Percentiles rank a stretch among this genome's conserved stretches.
Evolutionary conservation across 2,329 filamentous ascomycete species (phyloP).

Genomic region (Sporothrix dimorphospora): DNA sequence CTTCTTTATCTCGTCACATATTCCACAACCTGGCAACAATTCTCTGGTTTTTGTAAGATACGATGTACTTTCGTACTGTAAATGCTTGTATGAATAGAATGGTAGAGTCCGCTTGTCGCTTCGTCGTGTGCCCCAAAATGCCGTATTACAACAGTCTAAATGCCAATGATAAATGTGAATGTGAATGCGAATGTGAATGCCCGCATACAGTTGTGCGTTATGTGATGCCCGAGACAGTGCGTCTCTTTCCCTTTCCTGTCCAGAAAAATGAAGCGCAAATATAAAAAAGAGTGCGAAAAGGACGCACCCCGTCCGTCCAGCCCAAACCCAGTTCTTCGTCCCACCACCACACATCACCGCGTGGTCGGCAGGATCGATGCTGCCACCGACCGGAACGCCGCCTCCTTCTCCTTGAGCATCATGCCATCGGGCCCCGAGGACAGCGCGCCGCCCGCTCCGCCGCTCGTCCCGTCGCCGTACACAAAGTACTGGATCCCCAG

Average conservation of each 20-base stretch:
- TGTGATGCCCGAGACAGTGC: not conserved
- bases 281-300: not conserved
- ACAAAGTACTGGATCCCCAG: slow-evolving; percentile 74
- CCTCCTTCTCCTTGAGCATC: slow-evolving; percentile 31
- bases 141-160: slow-evolving; percentile 16
- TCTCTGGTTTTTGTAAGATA: too few species aligned
- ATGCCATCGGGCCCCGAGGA: too few species aligned
- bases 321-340: too few species aligned
- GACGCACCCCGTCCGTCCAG: not conserved
- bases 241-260: not conserved
- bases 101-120: not conserved
- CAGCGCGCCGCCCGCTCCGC: not conserved
- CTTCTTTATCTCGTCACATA: not conserved
- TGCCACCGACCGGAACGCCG: slow-evolving; percentile 24
- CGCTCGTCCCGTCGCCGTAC: slow-evolving; percentile 59
- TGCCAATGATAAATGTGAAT: not conserved
- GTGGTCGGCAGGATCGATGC: slow-evolving; percentile 22
- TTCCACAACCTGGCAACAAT: too few species aligned
- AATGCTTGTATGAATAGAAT: not conserved
- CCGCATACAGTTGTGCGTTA: not conserved
- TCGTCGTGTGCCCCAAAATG: not conserved
- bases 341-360: not conserved
- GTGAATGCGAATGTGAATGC: not conserved
- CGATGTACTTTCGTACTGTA: not conserved
- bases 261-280: not conserved